These are phyloP conservation scores for Lentinula guzmanii DNA, from an alignment of 768 basidiomycete genomes.

Conservation along the genomic window DNA sequence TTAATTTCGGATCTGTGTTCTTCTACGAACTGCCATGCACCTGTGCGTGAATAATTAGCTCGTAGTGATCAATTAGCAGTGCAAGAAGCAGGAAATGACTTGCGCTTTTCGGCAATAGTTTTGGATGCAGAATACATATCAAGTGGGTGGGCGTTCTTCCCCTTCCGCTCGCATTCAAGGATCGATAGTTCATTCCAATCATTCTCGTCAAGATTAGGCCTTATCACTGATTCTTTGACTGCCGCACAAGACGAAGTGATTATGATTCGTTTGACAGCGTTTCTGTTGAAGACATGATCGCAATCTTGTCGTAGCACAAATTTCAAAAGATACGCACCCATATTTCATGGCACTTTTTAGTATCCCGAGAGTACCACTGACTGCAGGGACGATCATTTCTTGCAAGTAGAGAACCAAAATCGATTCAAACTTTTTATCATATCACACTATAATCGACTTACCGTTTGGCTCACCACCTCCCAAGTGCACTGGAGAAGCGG, in stretches of 20 bases:
- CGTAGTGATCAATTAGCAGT: too few relatives aligned
- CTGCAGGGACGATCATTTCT: constrained; percentile 52
- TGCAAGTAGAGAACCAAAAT: not conserved
- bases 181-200: constrained; percentile 44
- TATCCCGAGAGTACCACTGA: constrained; percentile 46
- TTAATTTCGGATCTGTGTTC: constrained; percentile 29
- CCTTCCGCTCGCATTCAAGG: constrained; percentile 32
- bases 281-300: constrained; percentile 18
- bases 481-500: constrained; percentile 26
- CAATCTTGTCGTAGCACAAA: not conserved
- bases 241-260: constrained; percentile 47
- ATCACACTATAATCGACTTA: not conserved
- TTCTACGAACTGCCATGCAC: constrained; percentile 37
- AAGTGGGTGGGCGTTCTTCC: constrained; percentile 24
- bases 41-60: constrained; percentile 14
- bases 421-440: too few relatives aligned
- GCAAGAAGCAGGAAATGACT: not conserved
- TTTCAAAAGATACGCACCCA: constrained; percentile 17
- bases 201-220: constrained; percentile 22
- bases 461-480: constrained; percentile 19
- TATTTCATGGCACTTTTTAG: constrained; percentile 33
- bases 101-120: constrained; percentile 37
- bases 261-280: constrained; percentile 44
- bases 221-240: constrained; percentile 14
- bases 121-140: constrained; percentile 42